phyloP scores from a whole-genome alignment of 345 rosid genomes.

The Camelina sativa region DNA sequence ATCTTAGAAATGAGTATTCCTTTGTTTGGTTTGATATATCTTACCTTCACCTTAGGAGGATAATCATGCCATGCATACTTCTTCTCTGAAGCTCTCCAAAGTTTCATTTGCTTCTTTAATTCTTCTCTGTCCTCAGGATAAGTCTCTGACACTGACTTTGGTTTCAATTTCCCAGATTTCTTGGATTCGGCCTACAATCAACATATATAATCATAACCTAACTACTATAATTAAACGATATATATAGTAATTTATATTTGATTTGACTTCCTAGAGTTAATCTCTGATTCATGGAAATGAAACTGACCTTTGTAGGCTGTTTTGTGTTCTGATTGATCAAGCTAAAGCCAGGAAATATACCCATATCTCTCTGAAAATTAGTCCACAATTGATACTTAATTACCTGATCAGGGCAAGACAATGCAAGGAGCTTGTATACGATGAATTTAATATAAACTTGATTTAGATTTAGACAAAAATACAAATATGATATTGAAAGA shows the following conservation, averaged over 20 bases:
- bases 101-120: constrained; percentile 54
- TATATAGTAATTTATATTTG: too few relatives aligned
- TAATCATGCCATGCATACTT: constrained; percentile 60
- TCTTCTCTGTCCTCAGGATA: constrained; percentile 36
- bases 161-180: constrained; percentile 3
- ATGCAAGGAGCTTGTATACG: neutral
- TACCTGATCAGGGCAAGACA: neutral
- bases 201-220: neutral
- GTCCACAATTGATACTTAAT: neutral
- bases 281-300: neutral
- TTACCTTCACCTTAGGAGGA: constrained; percentile 63
- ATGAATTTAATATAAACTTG: neutral
- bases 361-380: neutral
- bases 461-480: neutral
- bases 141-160: neutral
- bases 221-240: neutral
- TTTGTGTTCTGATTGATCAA: constrained; percentile 9
- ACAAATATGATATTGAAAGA: neutral
- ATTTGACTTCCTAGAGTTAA: neutral
- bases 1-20: neutral
- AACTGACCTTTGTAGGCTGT: constrained; percentile 2
- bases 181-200: neutral
- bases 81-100: constrained; percentile 59
- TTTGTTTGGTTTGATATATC: constrained; percentile 5
- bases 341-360: neutral